A percentile compares a stretch with the other conserved stretches of the same genome.
phyloP scores from a whole-genome alignment of 2,329 filamentous ascomycete species.

The Alternaria rosae region DNA sequence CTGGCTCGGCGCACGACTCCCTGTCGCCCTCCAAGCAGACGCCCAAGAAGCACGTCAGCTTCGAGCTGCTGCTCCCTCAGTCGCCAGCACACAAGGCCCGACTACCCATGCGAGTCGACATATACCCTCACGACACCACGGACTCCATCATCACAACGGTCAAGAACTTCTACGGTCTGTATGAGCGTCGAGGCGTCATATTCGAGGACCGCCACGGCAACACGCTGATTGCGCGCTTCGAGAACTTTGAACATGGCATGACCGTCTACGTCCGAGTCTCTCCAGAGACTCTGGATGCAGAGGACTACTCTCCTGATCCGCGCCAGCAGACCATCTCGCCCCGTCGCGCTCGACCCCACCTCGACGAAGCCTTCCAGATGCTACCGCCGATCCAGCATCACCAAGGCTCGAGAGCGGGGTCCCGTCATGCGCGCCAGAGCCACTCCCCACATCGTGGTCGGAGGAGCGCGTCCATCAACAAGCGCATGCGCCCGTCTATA shows the following conservation, averaged over 20 bases:
- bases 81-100: constrained; percentile 74
- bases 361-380: constrained; percentile 71
- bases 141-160: constrained; percentile 98
- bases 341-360: constrained; percentile 63
- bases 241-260: constrained; percentile 94
- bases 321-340: constrained; percentile 57
- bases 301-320: constrained; percentile 57
- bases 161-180: constrained; percentile 98
- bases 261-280: constrained; percentile 90
- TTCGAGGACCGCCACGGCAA: constrained; percentile 92
- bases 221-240: constrained; percentile 92
- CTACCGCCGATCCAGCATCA: constrained; percentile 66
- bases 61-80: constrained; percentile 75
- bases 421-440: constrained; percentile 75
- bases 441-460: constrained; percentile 77
- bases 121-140: constrained; percentile 93
- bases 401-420: constrained; percentile 71
- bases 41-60: constrained; percentile 74
- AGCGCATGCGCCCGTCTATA: constrained; percentile 68
- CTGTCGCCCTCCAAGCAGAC: constrained; percentile 47
- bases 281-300: constrained; percentile 59
- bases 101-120: constrained; percentile 85
- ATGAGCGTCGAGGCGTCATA: constrained; percentile 84
- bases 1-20: constrained; percentile 40
- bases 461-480: constrained; percentile 81